Percentiles rank a stretch among this genome's conserved stretches.
phyloP scores from a whole-genome alignment of 345 rosid genomes.

The Acer yangbiense region DNA sequence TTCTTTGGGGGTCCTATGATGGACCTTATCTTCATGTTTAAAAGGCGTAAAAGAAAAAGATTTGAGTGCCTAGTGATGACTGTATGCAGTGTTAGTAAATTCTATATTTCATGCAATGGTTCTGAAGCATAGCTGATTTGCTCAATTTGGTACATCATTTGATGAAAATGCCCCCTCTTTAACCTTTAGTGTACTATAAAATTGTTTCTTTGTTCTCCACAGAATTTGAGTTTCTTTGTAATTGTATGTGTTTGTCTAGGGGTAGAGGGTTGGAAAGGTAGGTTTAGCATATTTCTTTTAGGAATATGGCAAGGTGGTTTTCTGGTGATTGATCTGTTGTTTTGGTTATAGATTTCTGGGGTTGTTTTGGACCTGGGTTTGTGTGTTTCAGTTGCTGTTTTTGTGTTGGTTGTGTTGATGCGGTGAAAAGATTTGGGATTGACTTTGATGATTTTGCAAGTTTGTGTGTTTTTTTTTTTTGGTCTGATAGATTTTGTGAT shows the following conservation, averaged over 20 bases:
- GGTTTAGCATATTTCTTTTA: not conserved
- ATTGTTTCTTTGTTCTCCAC: not conserved
- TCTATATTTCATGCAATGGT: not conserved
- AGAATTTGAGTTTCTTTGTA: not conserved
- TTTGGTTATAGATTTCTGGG: conserved; percentile 19
- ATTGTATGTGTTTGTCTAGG: not conserved
- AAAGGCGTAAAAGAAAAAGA: not conserved
- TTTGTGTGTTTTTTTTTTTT: not conserved
- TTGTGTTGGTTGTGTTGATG: not conserved
- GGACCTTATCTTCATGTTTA: not conserved
- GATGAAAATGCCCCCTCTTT: not conserved
- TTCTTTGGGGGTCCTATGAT: not conserved
- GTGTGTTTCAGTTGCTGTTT: not conserved
- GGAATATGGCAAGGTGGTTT: not conserved
- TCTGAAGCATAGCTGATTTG: not conserved
- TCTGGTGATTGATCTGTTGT: conserved; percentile 23
- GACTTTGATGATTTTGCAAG: conserved; percentile 2
- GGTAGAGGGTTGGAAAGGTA: not conserved
- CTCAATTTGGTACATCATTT: conserved; percentile 3
- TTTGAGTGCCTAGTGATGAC: not conserved
- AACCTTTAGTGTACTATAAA: not conserved
- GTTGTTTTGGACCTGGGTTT: conserved; percentile 24
- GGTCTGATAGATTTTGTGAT: not conserved
- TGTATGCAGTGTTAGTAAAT: not conserved
- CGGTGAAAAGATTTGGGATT: not conserved